These are phyloP conservation scores for Colletotrichum sublineola DNA, from an alignment of 2,329 filamentous ascomycete genomes.

Conservation along the genomic window DNA sequence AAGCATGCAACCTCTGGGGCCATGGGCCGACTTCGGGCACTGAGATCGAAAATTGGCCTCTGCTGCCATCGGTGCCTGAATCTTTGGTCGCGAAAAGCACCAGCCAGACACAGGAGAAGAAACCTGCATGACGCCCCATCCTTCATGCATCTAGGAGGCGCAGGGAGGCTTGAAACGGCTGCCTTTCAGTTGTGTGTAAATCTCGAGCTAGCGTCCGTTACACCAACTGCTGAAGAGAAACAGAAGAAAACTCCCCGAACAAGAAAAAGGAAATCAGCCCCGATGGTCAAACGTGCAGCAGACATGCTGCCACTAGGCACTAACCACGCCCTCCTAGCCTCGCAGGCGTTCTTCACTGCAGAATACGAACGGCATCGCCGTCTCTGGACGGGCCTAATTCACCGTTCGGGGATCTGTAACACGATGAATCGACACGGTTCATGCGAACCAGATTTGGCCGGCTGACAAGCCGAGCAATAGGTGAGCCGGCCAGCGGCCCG, in stretches of 20 bases:
- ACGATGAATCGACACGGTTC: constrained; percentile 1
- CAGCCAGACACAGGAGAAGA: constrained; percentile 20
- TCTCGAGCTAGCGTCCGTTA: background rate
- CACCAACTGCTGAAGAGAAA: constrained; percentile 4
- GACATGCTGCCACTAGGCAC: constrained; percentile 8
- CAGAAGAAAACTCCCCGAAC: background rate
- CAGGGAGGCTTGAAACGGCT: constrained; percentile 38
- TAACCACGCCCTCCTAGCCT: background rate
- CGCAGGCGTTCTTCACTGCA: background rate
- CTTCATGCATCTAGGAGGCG: constrained; percentile 35
- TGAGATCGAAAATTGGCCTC: background rate
- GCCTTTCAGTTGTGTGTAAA: constrained; percentile 11
- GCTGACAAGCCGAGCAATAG: constrained; percentile 14
- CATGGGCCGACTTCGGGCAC: constrained; percentile 3
- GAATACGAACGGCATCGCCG: background rate
- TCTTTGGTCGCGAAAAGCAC: constrained; percentile 20
- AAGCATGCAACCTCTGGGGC: constrained; percentile 10
- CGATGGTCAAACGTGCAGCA: constrained; percentile 8
- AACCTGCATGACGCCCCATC: constrained; percentile 31
- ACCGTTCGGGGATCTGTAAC: background rate
- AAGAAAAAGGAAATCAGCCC: background rate
- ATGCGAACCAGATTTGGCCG: constrained; percentile 10
- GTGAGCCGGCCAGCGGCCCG: constrained; percentile 18
- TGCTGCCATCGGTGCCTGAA: constrained; percentile 6
- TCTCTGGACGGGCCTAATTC: background rate